Percentiles rank a stretch among this genome's conserved stretches.
phyloP scores from a whole-genome alignment of 208 protist species.

The Leishmania lainsoni region DNA sequence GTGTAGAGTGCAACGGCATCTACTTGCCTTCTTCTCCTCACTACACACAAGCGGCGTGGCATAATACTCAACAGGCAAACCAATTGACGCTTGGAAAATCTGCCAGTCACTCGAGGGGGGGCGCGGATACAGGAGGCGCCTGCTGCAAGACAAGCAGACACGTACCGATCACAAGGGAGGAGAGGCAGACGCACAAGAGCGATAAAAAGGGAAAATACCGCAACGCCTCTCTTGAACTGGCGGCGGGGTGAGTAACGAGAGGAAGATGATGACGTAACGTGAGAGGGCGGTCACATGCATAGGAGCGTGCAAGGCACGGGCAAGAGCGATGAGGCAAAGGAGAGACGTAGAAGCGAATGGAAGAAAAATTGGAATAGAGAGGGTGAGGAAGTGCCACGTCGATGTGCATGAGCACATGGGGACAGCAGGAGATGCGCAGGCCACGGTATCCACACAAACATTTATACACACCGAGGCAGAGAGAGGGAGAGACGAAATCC shows the following conservation, averaged over 20 bases:
- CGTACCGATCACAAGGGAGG: not conserved
- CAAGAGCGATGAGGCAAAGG: not conserved
- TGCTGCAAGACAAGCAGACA: not conserved
- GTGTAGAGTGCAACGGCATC: not conserved
- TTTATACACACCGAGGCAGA: not conserved
- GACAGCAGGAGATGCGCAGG: no score
- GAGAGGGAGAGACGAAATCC: not conserved
- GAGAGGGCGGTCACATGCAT: not conserved
- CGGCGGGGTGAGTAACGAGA: not conserved
- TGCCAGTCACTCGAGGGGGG: not conserved
- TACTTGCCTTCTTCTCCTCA: not conserved
- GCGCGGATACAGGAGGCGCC: not conserved
- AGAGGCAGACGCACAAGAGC: not conserved
- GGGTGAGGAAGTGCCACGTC: not conserved
- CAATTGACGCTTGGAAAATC: not conserved
- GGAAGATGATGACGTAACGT: not conserved
- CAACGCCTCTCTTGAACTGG: not conserved
- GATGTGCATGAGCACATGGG: not conserved
- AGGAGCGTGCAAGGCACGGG: not conserved
- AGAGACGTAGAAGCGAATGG: not conserved
- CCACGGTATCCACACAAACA: constrained; percentile 1
- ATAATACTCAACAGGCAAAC: not conserved
- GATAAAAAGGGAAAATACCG: constrained; percentile 3
- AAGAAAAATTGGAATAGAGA: not conserved
- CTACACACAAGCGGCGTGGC: not conserved